Conservation (phyloP, 1,139 yeast species). For the Eremothecium gossypii region DNA sequence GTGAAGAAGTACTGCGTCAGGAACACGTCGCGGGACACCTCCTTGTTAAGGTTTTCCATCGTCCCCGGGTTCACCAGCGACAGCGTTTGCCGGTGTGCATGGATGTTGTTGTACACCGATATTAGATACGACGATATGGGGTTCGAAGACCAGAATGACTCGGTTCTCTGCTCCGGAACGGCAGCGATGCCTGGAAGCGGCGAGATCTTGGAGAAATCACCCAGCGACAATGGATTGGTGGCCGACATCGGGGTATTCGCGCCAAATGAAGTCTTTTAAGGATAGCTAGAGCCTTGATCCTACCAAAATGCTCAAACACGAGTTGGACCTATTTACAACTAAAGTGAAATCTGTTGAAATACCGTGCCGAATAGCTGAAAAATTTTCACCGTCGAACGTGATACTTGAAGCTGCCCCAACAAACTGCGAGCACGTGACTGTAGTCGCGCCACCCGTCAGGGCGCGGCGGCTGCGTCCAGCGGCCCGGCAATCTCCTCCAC, state of each 20-base stretch:
- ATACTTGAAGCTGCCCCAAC: neutral
- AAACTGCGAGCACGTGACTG: too few relatives aligned
- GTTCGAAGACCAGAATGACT: conserved; percentile 71
- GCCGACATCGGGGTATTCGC: conserved; percentile 18
- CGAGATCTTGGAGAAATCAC: conserved; percentile 49
- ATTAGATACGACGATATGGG: conserved; percentile 76
- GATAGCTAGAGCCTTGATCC: neutral
- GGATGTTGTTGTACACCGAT: conserved; percentile 63
- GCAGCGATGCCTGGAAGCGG: conserved; percentile 51
- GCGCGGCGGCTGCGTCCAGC: neutral
- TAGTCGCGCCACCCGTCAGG: too few relatives aligned
- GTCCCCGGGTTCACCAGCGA: conserved; percentile 90
- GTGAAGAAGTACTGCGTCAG: conserved; percentile 85
- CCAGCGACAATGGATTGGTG: conserved; percentile 34
- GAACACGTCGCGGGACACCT: conserved; percentile 88
- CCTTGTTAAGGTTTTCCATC: conserved; percentile 86
- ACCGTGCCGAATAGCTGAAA: neutral
- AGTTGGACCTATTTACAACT: neutral
- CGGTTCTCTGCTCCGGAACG: conserved; percentile 38
- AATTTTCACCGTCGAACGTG: conserved; percentile 2
- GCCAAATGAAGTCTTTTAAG: neutral
- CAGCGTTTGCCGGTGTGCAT: conserved; percentile 71
- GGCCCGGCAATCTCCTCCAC: neutral
- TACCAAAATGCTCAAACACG: neutral
- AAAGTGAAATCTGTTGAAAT: too few relatives aligned